These are phyloP conservation scores for Rhizopus delemar DNA, from an alignment of 371 early-diverging fungal genomes.

Conservation along the genomic window DNA sequence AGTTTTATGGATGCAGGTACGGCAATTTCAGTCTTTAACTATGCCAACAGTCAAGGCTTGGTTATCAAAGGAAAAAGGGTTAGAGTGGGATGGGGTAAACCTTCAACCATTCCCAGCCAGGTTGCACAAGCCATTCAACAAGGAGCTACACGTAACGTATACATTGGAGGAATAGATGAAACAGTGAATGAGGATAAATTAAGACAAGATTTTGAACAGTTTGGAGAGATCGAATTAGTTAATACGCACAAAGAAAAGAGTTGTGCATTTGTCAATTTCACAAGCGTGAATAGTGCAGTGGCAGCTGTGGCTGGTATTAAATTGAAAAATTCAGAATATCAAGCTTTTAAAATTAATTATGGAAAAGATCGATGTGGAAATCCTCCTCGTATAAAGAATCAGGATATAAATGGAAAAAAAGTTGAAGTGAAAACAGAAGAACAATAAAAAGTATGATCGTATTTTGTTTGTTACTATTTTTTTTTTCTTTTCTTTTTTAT, in stretches of 20 bases:
- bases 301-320: slow-evolving; percentile 64
- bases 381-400: slow-evolving; percentile 31
- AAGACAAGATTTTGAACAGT: slow-evolving; percentile 64
- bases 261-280: slow-evolving; percentile 85
- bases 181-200: slow-evolving; percentile 59
- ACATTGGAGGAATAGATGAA: slow-evolving; percentile 68
- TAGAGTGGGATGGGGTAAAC: slow-evolving; percentile 81
- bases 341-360: slow-evolving; percentile 60
- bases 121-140: slow-evolving; percentile 59
- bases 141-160: slow-evolving; percentile 83
- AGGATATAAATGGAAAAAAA: neutral
- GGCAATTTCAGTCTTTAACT: slow-evolving; percentile 62
- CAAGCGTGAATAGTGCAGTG: slow-evolving; percentile 63
- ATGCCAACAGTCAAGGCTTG: slow-evolving; percentile 59
- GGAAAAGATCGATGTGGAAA: slow-evolving; percentile 85
- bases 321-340: slow-evolving; percentile 48
- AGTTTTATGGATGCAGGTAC: slow-evolving; percentile 75
- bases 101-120: slow-evolving; percentile 50
- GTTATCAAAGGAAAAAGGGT: slow-evolving; percentile 67
- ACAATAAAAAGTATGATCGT: neutral
- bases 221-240: slow-evolving; percentile 78
- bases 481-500: too few relatives aligned
- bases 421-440: neutral
- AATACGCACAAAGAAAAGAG: slow-evolving; percentile 73
- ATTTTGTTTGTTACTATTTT: neutral